These are phyloP conservation scores for Galerina sulciceps DNA, from an alignment of 768 basidiomycete genomes.

Conservation along the genomic window DNA sequence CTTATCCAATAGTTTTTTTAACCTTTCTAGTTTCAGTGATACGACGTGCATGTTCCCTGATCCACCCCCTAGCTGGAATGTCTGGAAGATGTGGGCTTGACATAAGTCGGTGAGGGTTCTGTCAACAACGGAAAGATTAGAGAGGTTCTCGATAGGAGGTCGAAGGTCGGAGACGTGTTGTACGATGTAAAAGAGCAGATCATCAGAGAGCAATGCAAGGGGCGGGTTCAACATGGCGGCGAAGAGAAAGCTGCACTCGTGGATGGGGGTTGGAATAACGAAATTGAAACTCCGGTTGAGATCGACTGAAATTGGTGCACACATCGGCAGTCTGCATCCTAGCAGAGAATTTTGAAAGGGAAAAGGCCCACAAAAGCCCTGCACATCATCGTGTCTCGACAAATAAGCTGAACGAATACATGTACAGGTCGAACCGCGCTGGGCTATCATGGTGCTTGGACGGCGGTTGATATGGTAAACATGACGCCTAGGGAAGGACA, in stretches of 20 bases:
- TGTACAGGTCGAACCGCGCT: too few relatives aligned
- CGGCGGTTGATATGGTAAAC: too few relatives aligned
- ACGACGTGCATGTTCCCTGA: not conserved
- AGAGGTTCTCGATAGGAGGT: not conserved
- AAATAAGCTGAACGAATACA: too few relatives aligned
- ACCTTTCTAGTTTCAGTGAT: not conserved
- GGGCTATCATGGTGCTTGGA: too few relatives aligned
- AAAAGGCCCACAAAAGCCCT: too few relatives aligned
- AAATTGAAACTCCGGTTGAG: too few relatives aligned
- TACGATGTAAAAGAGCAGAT: conserved; percentile 3
- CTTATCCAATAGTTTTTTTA: not conserved
- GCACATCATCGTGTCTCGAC: too few relatives aligned
- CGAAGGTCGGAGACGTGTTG: conserved; percentile 1
- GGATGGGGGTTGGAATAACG: too few relatives aligned
- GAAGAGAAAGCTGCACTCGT: not conserved
- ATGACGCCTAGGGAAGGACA: too few relatives aligned
- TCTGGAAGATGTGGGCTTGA: conserved; percentile 1
- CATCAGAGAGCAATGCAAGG: conserved; percentile 6
- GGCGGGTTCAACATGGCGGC: conserved; percentile 8
- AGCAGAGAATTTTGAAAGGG: too few relatives aligned
- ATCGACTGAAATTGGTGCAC: too few relatives aligned
- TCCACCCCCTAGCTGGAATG: not conserved
- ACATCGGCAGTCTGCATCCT: too few relatives aligned
- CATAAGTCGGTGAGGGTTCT: conserved; percentile 7
- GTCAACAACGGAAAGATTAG: conserved; percentile 1